phyloP scores from a whole-genome alignment of 306 rosid species.

The Fragaria vesca region DNA sequence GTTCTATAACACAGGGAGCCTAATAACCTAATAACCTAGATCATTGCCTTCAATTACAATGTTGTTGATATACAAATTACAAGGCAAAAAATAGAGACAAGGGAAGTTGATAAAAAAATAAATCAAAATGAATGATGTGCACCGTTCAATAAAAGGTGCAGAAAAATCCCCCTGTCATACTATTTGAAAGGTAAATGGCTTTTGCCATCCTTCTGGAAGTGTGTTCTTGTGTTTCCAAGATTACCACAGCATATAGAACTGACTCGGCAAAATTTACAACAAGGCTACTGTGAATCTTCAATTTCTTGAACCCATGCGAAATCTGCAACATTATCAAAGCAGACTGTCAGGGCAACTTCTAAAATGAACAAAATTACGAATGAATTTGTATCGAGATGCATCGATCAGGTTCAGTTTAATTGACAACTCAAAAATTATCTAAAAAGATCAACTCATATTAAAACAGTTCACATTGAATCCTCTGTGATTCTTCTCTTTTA shows the following conservation, averaged over 20 bases:
- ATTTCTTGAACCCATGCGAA: constrained; percentile 92
- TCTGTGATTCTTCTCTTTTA: not conserved
- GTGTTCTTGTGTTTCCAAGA: constrained; percentile 15
- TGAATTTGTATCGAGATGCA: not conserved
- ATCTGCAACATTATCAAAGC: constrained; percentile 44
- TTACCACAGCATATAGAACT: constrained; percentile 12
- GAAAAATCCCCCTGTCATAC: constrained; percentile 26
- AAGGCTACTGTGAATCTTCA: constrained; percentile 31
- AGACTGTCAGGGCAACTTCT: constrained; percentile 1
- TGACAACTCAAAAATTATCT: not conserved
- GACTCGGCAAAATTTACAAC: constrained; percentile 14
- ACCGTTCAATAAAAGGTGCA: constrained; percentile 49
- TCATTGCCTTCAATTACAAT: constrained; percentile 35
- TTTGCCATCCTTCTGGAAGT: constrained; percentile 29
- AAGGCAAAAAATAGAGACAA: constrained; percentile 44
- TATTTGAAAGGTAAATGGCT: constrained; percentile 30
- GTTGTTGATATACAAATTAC: constrained; percentile 52
- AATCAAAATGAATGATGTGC: constrained; percentile 35
- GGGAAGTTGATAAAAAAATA: constrained; percentile 13
- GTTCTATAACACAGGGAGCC: constrained; percentile 37
- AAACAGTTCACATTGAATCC: not conserved
- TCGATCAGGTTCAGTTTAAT: not conserved
- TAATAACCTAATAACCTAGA: constrained; percentile 32
- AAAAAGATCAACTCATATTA: not conserved
- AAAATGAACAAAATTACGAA: not conserved